phyloP scores from a whole-genome alignment of 768 basidiomycete genomes.

The Cubamyces lactineus region DNA sequence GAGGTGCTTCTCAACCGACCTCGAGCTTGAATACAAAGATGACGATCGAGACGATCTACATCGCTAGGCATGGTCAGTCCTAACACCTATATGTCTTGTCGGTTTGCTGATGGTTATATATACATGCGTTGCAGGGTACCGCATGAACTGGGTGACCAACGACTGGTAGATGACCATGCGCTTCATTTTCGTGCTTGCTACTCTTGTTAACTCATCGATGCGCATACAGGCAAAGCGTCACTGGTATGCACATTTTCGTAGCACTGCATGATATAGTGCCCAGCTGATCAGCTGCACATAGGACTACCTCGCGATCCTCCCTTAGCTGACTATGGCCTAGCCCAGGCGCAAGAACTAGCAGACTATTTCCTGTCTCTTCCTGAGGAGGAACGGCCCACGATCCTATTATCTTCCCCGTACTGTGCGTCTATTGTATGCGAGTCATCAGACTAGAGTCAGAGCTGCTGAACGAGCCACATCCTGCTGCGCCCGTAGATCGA shows the following conservation, averaged over 20 bases:
- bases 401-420: slow-evolving; percentile 84
- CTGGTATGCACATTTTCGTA: slow-evolving; percentile 26
- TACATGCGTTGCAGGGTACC: slow-evolving; percentile 54
- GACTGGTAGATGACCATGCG: slow-evolving; percentile 53
- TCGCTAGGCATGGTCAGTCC: slow-evolving; percentile 64
- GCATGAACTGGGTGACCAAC: slow-evolving; percentile 71
- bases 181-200: neutral
- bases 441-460: too few species aligned
- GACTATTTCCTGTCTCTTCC: slow-evolving; percentile 66
- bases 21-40: neutral
- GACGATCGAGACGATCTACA: slow-evolving; percentile 68
- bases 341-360: slow-evolving; percentile 76
- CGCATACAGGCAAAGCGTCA: slow-evolving; percentile 21
- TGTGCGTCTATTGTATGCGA: slow-evolving; percentile 47
- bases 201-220: neutral
- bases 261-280: too few species aligned
- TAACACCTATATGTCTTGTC: neutral
- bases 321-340: slow-evolving; percentile 70
- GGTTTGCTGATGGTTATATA: neutral
- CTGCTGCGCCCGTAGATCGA: slow-evolving; percentile 57
- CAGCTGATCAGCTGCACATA: neutral
- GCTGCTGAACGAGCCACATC: neutral
- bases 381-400: slow-evolving; percentile 67
- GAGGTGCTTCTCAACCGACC: neutral
- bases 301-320: slow-evolving; percentile 77